These are phyloP conservation scores for Arthrocladium fulminans DNA, from an alignment of 2,329 filamentous ascomycete species.

Conservation along the genomic window DNA sequence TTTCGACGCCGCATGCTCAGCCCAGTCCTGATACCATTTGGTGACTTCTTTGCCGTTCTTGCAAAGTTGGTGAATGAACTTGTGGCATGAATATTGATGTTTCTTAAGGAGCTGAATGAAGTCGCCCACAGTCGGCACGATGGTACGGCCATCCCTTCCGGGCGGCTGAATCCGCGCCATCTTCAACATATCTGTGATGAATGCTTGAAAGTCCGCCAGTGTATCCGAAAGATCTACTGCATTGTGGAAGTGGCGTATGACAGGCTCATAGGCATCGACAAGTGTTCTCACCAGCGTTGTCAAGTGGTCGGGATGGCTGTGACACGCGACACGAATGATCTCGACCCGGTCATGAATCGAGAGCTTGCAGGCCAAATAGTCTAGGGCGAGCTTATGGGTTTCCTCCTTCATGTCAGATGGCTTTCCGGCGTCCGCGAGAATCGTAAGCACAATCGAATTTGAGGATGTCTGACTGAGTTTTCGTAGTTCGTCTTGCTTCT, in stretches of 20 bases:
- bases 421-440: constrained; percentile 46
- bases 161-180: constrained; percentile 33
- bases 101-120: constrained; percentile 59
- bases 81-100: constrained; percentile 56
- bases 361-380: constrained; percentile 63
- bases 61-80: constrained; percentile 61
- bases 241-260: constrained; percentile 64
- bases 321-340: constrained; percentile 58
- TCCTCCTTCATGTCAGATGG: constrained; percentile 42
- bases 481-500: constrained; percentile 52
- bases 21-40: constrained; percentile 53
- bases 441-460: constrained; percentile 57
- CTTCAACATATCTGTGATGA: constrained; percentile 63
- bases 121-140: constrained; percentile 57
- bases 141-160: constrained; percentile 24
- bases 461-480: constrained; percentile 43
- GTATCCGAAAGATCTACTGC: constrained; percentile 63
- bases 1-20: constrained; percentile 47
- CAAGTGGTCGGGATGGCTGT: constrained; percentile 61
- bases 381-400: constrained; percentile 56
- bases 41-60: constrained; percentile 59
- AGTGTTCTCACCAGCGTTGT: constrained; percentile 58
- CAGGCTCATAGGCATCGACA: constrained; percentile 61
- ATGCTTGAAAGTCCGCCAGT: constrained; percentile 56
- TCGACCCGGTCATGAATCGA: constrained; percentile 65